phyloP scores from a whole-genome alignment of 306 rosid species.

The Pterocarpus macrocarpus region DNA sequence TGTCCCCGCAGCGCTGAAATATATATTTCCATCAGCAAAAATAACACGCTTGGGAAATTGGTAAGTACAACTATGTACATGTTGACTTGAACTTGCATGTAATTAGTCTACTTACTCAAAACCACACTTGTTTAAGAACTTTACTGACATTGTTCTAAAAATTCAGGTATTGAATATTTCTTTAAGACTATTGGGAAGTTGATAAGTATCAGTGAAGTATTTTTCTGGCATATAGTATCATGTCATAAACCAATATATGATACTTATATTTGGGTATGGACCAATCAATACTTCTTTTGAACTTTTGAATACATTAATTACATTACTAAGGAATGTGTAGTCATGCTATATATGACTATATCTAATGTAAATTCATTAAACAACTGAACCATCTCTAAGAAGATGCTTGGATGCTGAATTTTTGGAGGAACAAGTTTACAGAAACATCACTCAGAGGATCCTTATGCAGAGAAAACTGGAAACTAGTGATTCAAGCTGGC shows the following conservation, averaged over 20 bases:
- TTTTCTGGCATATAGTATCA: background rate
- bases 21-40: conserved; percentile 82
- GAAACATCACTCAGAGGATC: conserved; percentile 2
- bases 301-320: background rate
- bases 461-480: conserved; percentile 7
- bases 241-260: conserved; percentile 8
- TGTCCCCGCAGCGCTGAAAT: conserved; percentile 82
- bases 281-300: background rate
- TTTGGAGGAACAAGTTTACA: conserved; percentile 22
- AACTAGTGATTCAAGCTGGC: conserved; percentile 11
- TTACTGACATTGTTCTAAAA: background rate
- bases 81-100: conserved; percentile 33
- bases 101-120: background rate
- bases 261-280: background rate
- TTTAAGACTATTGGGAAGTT: conserved; percentile 29
- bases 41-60: conserved; percentile 93
- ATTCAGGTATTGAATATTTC: conserved; percentile 13
- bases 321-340: background rate
- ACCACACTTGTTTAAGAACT: conserved; percentile 9
- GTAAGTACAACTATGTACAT: conserved; percentile 51
- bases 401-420: background rate
- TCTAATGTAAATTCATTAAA: background rate
- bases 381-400: background rate
- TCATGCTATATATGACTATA: background rate
- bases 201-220: conserved; percentile 10